Evolutionary conservation across 176 grass and related monocot species (phyloP).

Genomic region (Urochloa ruziziensis): DNA sequence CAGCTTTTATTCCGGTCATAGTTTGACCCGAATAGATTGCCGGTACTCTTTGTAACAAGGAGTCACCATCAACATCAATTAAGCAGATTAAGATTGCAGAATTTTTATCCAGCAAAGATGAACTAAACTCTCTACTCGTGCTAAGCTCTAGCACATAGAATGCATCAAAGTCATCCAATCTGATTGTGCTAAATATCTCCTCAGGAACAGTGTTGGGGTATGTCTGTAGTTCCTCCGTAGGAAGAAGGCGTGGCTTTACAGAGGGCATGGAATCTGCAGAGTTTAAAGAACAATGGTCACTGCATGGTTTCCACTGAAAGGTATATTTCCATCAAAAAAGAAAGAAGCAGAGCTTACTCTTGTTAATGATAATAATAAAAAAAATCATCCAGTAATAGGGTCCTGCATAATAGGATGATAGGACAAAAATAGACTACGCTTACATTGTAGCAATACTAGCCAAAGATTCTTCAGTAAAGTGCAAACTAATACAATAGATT

Average conservation of each 20-base stretch:
- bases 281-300: background rate
- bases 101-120: constrained; percentile 69
- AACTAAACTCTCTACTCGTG: constrained; percentile 77
- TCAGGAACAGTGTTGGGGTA: constrained; percentile 46
- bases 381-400: background rate
- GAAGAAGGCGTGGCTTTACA: constrained; percentile 66
- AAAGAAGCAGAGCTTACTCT: too few relatives aligned
- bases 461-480: background rate
- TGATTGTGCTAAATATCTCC: constrained; percentile 42
- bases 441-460: background rate
- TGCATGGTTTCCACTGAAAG: background rate
- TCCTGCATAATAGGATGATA: background rate
- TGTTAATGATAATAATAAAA: too few relatives aligned
- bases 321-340: background rate
- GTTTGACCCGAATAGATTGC: constrained; percentile 42
- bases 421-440: background rate
- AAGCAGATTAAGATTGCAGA: constrained; percentile 65
- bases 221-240: constrained; percentile 45
- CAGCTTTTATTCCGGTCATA: constrained; percentile 17
- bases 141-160: constrained; percentile 75
- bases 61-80: constrained; percentile 59
- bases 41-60: constrained; percentile 70
- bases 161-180: constrained; percentile 51
- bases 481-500: background rate
- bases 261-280: constrained; percentile 64